Evolutionary conservation across 2,329 filamentous ascomycete species (phyloP).

Genomic region (Ophiocordyceps camponoti-leonardi): DNA sequence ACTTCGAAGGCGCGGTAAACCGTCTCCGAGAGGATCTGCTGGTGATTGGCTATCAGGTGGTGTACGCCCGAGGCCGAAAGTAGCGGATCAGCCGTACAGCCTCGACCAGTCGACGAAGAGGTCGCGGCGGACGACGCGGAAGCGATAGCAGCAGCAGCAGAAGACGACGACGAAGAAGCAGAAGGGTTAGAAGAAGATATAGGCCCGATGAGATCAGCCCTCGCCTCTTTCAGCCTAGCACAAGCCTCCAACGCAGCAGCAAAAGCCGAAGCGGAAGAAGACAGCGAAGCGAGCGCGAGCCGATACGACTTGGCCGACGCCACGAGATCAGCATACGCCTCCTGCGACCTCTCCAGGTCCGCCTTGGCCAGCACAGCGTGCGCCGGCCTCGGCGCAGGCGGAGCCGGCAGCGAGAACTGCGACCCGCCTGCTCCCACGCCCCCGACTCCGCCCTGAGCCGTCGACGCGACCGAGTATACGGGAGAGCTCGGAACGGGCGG

Average conservation of each 20-base stretch:
- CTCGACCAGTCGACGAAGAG: slow-evolving; percentile 14
- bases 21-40: slow-evolving; percentile 51
- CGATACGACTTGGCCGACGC: slow-evolving; percentile 47
- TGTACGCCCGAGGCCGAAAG: slow-evolving; percentile 47
- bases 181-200: not conserved
- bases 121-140: not conserved
- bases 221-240: slow-evolving; percentile 50
- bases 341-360: slow-evolving; percentile 45
- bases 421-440: slow-evolving; percentile 13
- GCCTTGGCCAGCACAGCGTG: slow-evolving; percentile 43
- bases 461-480: slow-evolving; percentile 46
- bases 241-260: slow-evolving; percentile 49
- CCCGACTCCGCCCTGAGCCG: slow-evolving; percentile 31
- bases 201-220: slow-evolving; percentile 36
- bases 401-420: slow-evolving; percentile 39
- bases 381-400: slow-evolving; percentile 39
- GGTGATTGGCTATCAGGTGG: slow-evolving; percentile 51
- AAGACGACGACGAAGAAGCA: not conserved
- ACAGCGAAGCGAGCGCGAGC: slow-evolving; percentile 41
- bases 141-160: not conserved
- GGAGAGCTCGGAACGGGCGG: slow-evolving; percentile 46
- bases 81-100: slow-evolving; percentile 46
- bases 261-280: slow-evolving; percentile 43
- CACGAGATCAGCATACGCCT: slow-evolving; percentile 44
- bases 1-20: slow-evolving; percentile 53